Evolutionary conservation across 2,329 filamentous ascomycete species (phyloP).

Genomic region (Ophiostoma novo-ulmi): DNA sequence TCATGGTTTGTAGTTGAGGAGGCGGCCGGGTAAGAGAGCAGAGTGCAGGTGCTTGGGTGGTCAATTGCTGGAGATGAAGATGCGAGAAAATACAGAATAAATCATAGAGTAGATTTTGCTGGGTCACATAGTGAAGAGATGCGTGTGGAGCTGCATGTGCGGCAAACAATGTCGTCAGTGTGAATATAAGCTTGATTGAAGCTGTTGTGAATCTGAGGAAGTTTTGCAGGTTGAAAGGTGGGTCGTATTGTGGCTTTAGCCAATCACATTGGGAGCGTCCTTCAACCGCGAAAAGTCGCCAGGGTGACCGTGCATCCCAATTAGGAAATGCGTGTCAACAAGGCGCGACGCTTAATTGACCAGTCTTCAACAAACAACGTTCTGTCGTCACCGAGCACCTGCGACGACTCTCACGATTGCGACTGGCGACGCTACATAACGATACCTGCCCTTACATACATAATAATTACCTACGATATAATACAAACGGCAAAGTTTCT

Average conservation of each 20-base stretch:
- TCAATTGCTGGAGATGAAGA: neutral
- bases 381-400: neutral
- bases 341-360: constrained; percentile 7
- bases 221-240: neutral
- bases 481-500: neutral
- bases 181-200: neutral
- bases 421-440: neutral
- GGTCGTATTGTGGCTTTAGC: neutral
- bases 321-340: constrained; percentile 14
- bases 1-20: constrained; percentile 21
- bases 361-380: neutral
- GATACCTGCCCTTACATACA: neutral
- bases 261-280: neutral
- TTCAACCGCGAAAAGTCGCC: constrained; percentile 1
- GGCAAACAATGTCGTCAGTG: neutral
- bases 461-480: neutral
- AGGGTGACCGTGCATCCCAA: constrained; percentile 16
- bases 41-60: neutral
- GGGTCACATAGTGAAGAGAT: neutral
- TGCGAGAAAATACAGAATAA: neutral
- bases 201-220: neutral
- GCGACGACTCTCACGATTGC: neutral
- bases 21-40: neutral
- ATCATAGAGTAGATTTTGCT: neutral
- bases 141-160: neutral